Conservation (phyloP, 371 early-diverging fungal genomes). For the Apophysomyces sp. region DNA sequence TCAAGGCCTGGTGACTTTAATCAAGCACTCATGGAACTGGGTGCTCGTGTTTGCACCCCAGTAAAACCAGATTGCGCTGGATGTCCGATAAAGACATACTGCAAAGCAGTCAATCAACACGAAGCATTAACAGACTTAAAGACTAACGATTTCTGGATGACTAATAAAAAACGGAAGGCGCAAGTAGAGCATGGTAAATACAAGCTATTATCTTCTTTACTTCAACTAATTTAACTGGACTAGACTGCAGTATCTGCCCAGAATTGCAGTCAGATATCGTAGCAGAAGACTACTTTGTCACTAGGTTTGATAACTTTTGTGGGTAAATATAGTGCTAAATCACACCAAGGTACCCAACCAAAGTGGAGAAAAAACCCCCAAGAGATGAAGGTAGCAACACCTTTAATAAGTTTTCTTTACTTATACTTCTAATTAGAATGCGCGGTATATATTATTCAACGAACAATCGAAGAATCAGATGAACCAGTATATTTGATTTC, state of each 20-base stretch:
- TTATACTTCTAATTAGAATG: slow-evolving; percentile 41
- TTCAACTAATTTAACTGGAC: not conserved
- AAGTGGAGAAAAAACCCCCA: slow-evolving; percentile 61
- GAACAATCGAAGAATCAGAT: slow-evolving; percentile 3
- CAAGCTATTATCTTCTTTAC: no score
- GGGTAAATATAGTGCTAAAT: not conserved
- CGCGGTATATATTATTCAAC: slow-evolving; percentile 61
- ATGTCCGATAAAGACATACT: slow-evolving; percentile 67
- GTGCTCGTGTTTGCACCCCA: slow-evolving; percentile 79
- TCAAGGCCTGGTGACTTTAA: slow-evolving; percentile 78
- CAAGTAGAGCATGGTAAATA: slow-evolving; percentile 23
- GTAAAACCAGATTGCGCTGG: slow-evolving; percentile 63
- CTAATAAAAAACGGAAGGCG: slow-evolving; percentile 24
- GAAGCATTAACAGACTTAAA: slow-evolving; percentile 7
- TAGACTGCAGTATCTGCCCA: slow-evolving; percentile 35
- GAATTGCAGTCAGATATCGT: slow-evolving; percentile 21
- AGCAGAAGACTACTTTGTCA: slow-evolving; percentile 36
- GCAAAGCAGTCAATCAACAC: slow-evolving; percentile 59
- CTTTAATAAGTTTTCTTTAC: not conserved
- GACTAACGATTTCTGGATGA: slow-evolving; percentile 21
- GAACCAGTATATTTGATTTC: slow-evolving; percentile 50
- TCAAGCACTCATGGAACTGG: slow-evolving; percentile 86
- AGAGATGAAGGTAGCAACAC: slow-evolving; percentile 57
- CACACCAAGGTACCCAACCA: slow-evolving; percentile 56
- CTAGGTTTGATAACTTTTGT: slow-evolving; percentile 16